phyloP scores from a whole-genome alignment of 208 protist species.

The Acanthamoeba rhysodes region DNA sequence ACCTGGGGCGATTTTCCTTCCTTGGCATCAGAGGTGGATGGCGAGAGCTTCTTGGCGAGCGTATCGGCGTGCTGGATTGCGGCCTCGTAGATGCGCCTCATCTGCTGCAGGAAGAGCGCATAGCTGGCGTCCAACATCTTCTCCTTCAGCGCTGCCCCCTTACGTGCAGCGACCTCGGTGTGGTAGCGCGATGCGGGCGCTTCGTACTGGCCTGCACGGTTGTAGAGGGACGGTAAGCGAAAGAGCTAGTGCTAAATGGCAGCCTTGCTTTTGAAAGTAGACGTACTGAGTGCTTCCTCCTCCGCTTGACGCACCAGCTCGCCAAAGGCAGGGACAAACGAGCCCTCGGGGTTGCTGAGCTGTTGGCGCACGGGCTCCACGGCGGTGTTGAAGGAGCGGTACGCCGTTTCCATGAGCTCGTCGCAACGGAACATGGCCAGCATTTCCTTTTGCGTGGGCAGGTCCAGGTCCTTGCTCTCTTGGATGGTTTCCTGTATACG shows the following conservation, averaged over 20 bases:
- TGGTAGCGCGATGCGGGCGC: conserved; percentile 75
- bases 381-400: conserved; percentile 87
- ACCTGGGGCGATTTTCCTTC: not conserved
- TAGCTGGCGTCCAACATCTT: conserved; percentile 15
- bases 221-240: no score
- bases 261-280: not conserved
- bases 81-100: not conserved
- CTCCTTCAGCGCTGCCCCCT: conserved; percentile 68
- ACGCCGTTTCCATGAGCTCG: conserved; percentile 91
- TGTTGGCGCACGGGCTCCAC: conserved; percentile 87
- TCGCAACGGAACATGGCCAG: conserved; percentile 96
- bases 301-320: conserved; percentile 45
- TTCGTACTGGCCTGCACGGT: conserved; percentile 65
- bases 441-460: conserved; percentile 97
- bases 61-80: not conserved
- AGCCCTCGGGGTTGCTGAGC: conserved; percentile 86
- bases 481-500: conserved; percentile 90
- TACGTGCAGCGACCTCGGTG: conserved; percentile 73
- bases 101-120: conserved; percentile 73
- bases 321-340: conserved; percentile 10
- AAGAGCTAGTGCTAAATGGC: no score
- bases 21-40: not conserved
- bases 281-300: conserved; percentile 64
- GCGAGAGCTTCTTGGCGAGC: conserved; percentile 59
- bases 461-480: conserved; percentile 96